Base-by-base conservation (phyloP, 768 basidiomycete species). In the Roridomyces roridus region DNA sequence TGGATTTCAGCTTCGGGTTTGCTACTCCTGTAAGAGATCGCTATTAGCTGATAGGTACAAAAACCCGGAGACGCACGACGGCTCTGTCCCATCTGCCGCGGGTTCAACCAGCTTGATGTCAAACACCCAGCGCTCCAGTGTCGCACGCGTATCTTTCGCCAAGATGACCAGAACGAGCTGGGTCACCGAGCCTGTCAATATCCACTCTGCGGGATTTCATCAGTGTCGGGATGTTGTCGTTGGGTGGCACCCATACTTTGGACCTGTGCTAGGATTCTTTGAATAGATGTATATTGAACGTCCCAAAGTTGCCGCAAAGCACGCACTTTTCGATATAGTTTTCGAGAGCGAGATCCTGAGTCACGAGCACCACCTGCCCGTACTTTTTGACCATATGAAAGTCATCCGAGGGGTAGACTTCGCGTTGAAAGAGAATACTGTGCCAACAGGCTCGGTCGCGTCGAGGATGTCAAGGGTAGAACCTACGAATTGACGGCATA, bases 311-410 rank as follows among this genome's bases (percentile, higher is more conserved):
- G 14, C 44, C 41, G 52, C 25, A 21, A 46, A 46, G 45, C 18
- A 64, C 72, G 25, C 63, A 90, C 91, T 85, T 85, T 51, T 91
- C 87, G n/a, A 98, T 83, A 68, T 99, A 98, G 68, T 89, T 92
- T 69, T 98, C 94, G 44, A 99, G 77, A 4, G 91, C 90, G 43
- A 95, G 86, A 64, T 99, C 96, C 62, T 95, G 91, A 1, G 96
- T 97, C 7, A 98, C 90, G 23, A 98, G 82, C 48, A 99, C 92
- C 0, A 94, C 95, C 68, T 98, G 88, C 0, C 97, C 96, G 64
- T 98, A 99, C 72, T 98, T 99, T 74, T 98, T 99, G 57, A 99
- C 96, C 93, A 97, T 96, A 69, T 94, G 91, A 71, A 99, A 99
- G 77, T 99, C 97, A 72, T 98, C 97, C 0, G 93, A 88, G 3